Conservation (phyloP, 352 stramenopile genomes). For the Pilasporangium apinafurcum region DNA sequence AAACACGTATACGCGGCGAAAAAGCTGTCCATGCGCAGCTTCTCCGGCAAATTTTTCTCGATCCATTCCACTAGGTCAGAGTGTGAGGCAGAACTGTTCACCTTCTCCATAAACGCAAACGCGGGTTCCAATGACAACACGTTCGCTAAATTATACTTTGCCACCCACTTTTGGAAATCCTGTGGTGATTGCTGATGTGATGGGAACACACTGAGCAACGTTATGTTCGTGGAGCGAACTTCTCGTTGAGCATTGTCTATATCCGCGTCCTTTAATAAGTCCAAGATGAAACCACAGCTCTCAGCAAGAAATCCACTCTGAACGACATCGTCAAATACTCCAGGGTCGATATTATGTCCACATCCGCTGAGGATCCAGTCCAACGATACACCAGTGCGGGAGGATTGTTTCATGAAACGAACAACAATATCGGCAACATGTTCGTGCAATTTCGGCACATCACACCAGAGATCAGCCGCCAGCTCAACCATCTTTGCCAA, state of each 20-base stretch:
- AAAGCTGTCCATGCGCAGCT: slow-evolving; percentile 39
- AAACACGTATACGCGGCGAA: slow-evolving; percentile 62
- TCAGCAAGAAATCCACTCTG: slow-evolving; percentile 61
- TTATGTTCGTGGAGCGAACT: slow-evolving; percentile 43
- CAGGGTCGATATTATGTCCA: slow-evolving; percentile 37
- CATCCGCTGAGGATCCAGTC: slow-evolving; percentile 64
- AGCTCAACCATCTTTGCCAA: slow-evolving; percentile 57
- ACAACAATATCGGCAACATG: slow-evolving; percentile 63
- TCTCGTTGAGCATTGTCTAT: slow-evolving; percentile 42
- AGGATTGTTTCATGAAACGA: slow-evolving; percentile 62
- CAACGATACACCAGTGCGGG: slow-evolving; percentile 48
- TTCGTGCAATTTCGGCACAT: slow-evolving; percentile 78
- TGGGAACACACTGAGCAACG: slow-evolving; percentile 47
- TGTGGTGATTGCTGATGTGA: slow-evolving; percentile 36
- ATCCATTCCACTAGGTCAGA: slow-evolving; percentile 59
- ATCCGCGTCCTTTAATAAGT: slow-evolving; percentile 30
- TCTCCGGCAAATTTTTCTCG: slow-evolving; percentile 35
- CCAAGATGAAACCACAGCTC: slow-evolving; percentile 35
- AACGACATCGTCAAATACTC: slow-evolving; percentile 61
- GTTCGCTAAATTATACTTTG: slow-evolving; percentile 49
- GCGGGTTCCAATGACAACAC: slow-evolving; percentile 50
- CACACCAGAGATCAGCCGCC: slow-evolving; percentile 66
- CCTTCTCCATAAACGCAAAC: slow-evolving; percentile 45
- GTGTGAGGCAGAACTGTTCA: slow-evolving; percentile 32
- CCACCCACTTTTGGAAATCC: slow-evolving; percentile 63